Percentiles rank a stretch among this genome's conserved stretches.
These are phyloP conservation scores for Fusarium sp. DNA, from an alignment of 2,329 filamentous ascomycete genomes.

Conservation along the genomic window DNA sequence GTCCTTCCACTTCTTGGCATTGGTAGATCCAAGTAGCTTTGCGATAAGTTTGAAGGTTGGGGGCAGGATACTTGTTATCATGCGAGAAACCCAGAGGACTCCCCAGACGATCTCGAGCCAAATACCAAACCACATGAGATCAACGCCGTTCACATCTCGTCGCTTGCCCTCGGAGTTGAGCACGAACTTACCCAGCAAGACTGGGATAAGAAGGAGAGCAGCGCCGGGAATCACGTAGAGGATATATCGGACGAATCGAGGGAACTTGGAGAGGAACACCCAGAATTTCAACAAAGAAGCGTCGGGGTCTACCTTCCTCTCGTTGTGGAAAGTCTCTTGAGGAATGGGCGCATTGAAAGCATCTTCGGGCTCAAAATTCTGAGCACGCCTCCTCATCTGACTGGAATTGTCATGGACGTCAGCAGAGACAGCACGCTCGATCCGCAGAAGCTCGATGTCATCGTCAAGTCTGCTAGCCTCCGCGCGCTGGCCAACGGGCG, in stretches of 20 bases:
- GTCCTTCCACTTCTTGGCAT: conserved; percentile 92
- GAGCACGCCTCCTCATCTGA: conserved; percentile 50
- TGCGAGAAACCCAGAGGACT: conserved; percentile 82
- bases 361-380: conserved; percentile 58
- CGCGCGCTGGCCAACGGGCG: conserved; percentile 50
- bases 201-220: conserved; percentile 60
- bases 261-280: conserved; percentile 62
- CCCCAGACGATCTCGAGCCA: conserved; percentile 97
- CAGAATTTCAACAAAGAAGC: conserved; percentile 58
- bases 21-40: conserved; percentile 83
- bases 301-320: conserved; percentile 52
- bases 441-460: conserved; percentile 63
- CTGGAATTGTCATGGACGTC: conserved; percentile 55
- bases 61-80: conserved; percentile 66
- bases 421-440: conserved; percentile 61
- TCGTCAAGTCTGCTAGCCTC: conserved; percentile 59
- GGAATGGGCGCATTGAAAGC: conserved; percentile 58
- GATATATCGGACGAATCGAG: conserved; percentile 63
- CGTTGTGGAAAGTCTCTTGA: conserved; percentile 44
- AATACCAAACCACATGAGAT: conserved; percentile 90
- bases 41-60: conserved; percentile 65
- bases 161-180: conserved; percentile 53
- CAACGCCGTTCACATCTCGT: conserved; percentile 71
- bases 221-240: conserved; percentile 63
- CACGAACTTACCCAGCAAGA: conserved; percentile 60